Percentiles rank a stretch among this genome's conserved stretches.
phyloP scores from a whole-genome alignment of 116 monocot species.

The Papilionanthe hybrid region DNA sequence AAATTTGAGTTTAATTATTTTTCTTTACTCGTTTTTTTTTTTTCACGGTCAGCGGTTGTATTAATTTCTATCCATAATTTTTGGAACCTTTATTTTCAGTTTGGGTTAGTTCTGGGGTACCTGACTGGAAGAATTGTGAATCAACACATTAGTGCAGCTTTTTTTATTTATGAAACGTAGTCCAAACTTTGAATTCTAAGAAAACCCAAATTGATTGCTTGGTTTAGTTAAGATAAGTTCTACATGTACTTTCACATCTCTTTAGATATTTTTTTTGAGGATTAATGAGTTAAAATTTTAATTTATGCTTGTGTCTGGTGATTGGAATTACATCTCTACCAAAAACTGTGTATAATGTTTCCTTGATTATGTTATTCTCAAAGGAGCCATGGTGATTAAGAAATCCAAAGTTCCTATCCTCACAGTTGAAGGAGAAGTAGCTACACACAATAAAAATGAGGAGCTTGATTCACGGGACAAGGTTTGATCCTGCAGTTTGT shows the following conservation, averaged over 20 bases:
- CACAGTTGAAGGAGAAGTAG: not conserved
- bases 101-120: not conserved
- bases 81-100: not conserved
- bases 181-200: not conserved
- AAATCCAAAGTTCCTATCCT: not conserved
- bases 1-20: no score
- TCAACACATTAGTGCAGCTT: not conserved
- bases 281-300: not conserved
- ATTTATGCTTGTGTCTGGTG: not conserved
- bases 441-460: not conserved
- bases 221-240: not conserved
- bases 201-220: not conserved
- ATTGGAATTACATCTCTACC: not conserved
- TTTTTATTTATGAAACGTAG: not conserved
- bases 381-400: not conserved
- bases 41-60: no score
- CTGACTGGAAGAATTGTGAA: not conserved
- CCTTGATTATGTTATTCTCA: not conserved
- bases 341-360: not conserved
- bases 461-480: not conserved
- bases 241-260: not conserved
- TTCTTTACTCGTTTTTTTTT: no score
- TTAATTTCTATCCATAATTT: no score
- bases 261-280: not conserved
- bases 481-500: not conserved